Base-by-base conservation (phyloP, 2,329 filamentous ascomycete species). In the Microsporum audouinii region DNA sequence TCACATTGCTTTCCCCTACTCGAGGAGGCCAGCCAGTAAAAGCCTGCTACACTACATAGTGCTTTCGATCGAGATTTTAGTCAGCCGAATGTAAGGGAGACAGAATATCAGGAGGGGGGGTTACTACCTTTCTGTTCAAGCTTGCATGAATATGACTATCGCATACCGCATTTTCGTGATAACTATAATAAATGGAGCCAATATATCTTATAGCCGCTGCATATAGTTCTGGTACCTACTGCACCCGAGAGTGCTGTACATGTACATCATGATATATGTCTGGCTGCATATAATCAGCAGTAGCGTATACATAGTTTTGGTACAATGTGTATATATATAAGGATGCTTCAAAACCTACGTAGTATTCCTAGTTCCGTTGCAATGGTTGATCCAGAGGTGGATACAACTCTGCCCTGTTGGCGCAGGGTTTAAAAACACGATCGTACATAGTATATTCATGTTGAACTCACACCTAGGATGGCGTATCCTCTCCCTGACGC, bases 121-220 rank as follows among this genome's bases (percentile, higher is more conserved):
- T 49, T n/a, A 12, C 49, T 33, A 34, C 33, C 36, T 8, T 36
- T 14, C n/a, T 17, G 14, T 12, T n/a, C n/a, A n/a, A 17, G 8
- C 29, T n/a, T n/a, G 33, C 33, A 36, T 34, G 17, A 34, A 34
- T n/a, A 14, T 36, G 39, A 43, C 2, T 12, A n/a, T n/a, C 3
- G 17, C 39, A 43, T 55, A 34, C 49, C 49, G 17, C 33, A 55
- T 17, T 55, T 36, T 34, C 14, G 49, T 36, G 31, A 17, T 55
- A 55, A 55, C 49, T 55, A 55, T 55, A 55, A 34, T 34, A n/a
- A 55, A 55, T 55, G 49, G 49, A 55, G 49, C 29, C 33, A 36
- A 23, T 34, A 55, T 55, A n/a, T 8, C 7, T 43, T 43, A 36
- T 34, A 55, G 49, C 49, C 14, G 31, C 49, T 55, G 49, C 43